Base-by-base conservation (phyloP, 108 stramenopile species). In the Fragilaria crotonensis region DNA sequence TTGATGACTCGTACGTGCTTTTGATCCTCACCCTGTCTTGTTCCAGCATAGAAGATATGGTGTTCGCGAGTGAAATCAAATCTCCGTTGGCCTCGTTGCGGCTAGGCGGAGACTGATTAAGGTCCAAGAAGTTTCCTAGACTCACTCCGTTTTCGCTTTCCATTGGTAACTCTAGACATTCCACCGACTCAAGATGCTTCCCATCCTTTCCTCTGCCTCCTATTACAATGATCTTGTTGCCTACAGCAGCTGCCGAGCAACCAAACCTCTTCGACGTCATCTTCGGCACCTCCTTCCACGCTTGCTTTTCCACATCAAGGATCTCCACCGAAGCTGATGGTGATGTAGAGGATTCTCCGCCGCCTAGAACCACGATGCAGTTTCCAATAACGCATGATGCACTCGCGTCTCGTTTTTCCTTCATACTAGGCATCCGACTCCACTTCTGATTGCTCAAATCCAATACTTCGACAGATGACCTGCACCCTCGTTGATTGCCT, bases 241-340 rank as follows among this genome's bases (percentile, higher is more conserved):
- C 54, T 4, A 56, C 33, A n/a, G 32, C 2, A 2, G 27, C 54
- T 5, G 54, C 54, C 18, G 54, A 21, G 27, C 54, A 33, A 2
- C 54, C 54, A 56, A 31, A 56, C 3, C 54, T n/a, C 33, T 56
- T 56, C 2, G 54, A 31, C 17, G 18, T 31, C 54, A 56, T 56
- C 14, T n/a, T 29, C 3, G 54, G 30, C 19, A 56, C n/a, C n/a
- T 32, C 19, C 2, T 56, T 31, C 54, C 54, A 56, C 9, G 20
- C n/a, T 19, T 50, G 49, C 20, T 19, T 50, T 19, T 50, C n/a
- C 5, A 50, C 49, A 23, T 50, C 49, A 25, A 50, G 20, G 49
- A 50, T 25, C 7, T 50, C 22, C 9, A 21, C 36, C 7, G 36
- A 41, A 41, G 11, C 14, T 11, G 36, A 41, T 11, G 36, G 36